These are phyloP conservation scores for Entomortierella lignicola DNA, from an alignment of 192 early-diverging fungal genomes.

Conservation along the genomic window DNA sequence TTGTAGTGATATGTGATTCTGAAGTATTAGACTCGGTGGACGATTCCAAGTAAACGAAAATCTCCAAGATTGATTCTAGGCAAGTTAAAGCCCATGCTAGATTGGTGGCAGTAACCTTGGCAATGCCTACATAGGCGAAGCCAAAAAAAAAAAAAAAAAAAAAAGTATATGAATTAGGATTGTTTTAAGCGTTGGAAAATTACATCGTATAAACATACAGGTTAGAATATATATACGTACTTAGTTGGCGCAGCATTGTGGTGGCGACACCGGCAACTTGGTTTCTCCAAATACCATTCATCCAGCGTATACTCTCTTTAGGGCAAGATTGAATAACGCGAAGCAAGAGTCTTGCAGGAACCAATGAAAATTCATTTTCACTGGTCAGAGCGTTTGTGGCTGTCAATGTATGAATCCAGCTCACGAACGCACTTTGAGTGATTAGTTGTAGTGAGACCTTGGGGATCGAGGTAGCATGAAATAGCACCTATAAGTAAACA, in stretches of 20 bases:
- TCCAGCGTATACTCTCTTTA: constrained; percentile 40
- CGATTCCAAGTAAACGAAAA: constrained; percentile 27
- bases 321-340: constrained; percentile 49
- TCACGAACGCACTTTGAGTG: constrained; percentile 68
- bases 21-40: background rate
- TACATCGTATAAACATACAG: too few relatives aligned
- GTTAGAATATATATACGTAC: too few relatives aligned
- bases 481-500: constrained; percentile 58
- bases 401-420: constrained; percentile 61
- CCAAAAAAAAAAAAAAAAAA: constrained; percentile 3
- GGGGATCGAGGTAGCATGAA: constrained; percentile 64
- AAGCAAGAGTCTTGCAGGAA: constrained; percentile 49
- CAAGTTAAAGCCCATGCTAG: constrained; percentile 33
- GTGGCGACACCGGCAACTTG: constrained; percentile 49
- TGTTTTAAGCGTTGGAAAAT: too few relatives aligned
- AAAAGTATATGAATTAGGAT: background rate
- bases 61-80: constrained; percentile 37
- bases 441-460: constrained; percentile 67
- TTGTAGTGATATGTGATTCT: background rate
- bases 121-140: constrained; percentile 27
- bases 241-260: constrained; percentile 37
- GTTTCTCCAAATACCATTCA: constrained; percentile 46
- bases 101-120: constrained; percentile 27
- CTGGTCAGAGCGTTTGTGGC: constrained; percentile 11
- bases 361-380: constrained; percentile 47